Base-by-base conservation (phyloP, 306 rosid genomes). In the Ammopiptanthus mongolicus region DNA sequence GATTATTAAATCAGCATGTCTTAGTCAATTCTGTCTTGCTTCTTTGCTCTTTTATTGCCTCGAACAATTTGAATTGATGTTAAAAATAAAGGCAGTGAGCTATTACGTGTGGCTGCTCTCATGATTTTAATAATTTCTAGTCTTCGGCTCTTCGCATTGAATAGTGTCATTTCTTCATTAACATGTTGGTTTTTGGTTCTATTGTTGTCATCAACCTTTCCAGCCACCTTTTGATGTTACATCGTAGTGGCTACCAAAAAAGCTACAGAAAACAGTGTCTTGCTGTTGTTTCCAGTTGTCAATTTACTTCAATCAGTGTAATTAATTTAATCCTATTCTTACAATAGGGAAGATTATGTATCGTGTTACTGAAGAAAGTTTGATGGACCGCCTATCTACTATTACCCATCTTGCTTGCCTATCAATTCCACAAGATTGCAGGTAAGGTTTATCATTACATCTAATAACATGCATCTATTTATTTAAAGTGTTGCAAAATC, bases 301-400 rank as follows among this genome's bases (percentile, higher is more conserved):
- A 34, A 18, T 78, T 51, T 37, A 78, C 63, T 80, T 47, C 19
- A 47, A 63, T 9, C 15, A 51, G 13, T 33, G 68, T 71, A 39
- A 51, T 53, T 70, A 55, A 13, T 25, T 8, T 36, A 39, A 65
- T 48, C 46, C 67, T 46, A 56, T 75, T 48, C 19, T 79, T 31
- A 17, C 50, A 41, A 48, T 69, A 94, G 98, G 95, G 75, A 78
- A 71, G 82, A 69, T 83, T 47, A 42, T 80, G 80, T 91, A 87
- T 73, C 89, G 91, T 50, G 96, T 90, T 39, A 90, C 90, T 14
- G 85, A 91, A 87, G 93, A 87, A 85, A 94, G 95, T 80, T 86
- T 94, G 84, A 86, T 82, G 84, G 98, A 91, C 73, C 96, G 97
- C 34, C 82, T 90, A 41, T 74, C 86, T 3, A 88, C 95, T 4